Conservation (phyloP, 139 green algal genomes). For the Coccomyxa sp. region DNA sequence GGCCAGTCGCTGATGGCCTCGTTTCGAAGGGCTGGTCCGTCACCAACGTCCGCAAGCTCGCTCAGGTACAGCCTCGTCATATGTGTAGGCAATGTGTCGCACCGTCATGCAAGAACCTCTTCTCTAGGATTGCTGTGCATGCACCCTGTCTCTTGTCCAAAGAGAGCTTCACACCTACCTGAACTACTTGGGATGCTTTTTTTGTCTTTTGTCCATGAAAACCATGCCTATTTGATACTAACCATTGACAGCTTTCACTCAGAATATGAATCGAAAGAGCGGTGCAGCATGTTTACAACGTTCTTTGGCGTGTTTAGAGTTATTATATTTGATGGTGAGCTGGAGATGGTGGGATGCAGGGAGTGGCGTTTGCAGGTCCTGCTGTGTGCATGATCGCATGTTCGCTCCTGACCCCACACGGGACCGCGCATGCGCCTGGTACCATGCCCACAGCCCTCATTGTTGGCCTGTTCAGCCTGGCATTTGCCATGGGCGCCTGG, state of each 20-base stretch:
- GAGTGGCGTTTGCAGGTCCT: conserved; percentile 68
- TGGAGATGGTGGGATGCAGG: conserved; percentile 10
- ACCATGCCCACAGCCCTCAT: conserved; percentile 27
- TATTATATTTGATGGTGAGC: too few relatives aligned
- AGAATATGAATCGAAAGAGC: too few relatives aligned
- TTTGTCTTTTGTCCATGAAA: too few relatives aligned
- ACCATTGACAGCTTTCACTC: too few relatives aligned
- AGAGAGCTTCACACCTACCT: too few relatives aligned
- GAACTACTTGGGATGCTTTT: too few relatives aligned
- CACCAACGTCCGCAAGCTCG: conserved; percentile 68
- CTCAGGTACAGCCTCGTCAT: conserved; percentile 28
- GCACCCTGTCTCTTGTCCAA: not conserved
- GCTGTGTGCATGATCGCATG: conserved; percentile 61
- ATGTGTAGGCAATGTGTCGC: not conserved
- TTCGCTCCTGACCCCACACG: conserved; percentile 36
- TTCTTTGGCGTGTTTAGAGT: too few relatives aligned
- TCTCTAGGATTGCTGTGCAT: not conserved
- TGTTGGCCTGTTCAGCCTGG: conserved; percentile 44
- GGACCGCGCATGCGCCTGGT: conserved; percentile 7
- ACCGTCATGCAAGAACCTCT: not conserved
- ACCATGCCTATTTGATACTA: too few relatives aligned
- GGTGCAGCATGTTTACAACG: too few relatives aligned
- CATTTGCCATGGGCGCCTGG: conserved; percentile 61
- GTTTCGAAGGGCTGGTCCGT: conserved; percentile 48
- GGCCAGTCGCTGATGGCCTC: conserved; percentile 54